Conservation (phyloP, 164 flowering plant species). For the Vitis vinifera region DNA sequence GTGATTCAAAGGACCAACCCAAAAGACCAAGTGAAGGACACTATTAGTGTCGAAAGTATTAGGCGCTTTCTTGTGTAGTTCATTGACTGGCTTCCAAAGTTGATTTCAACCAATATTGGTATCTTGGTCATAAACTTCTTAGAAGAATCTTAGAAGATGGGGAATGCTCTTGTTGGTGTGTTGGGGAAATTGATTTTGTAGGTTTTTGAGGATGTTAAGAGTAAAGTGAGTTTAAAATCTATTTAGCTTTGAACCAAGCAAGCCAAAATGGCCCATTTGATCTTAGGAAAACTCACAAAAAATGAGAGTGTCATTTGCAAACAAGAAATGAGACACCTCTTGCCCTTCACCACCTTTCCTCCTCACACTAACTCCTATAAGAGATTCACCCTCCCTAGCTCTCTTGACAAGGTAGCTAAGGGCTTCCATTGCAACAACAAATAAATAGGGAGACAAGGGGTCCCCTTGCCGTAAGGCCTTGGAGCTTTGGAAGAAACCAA, state of each 20-base stretch:
- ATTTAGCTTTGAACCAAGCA: conserved; percentile 84
- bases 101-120: conserved; percentile 79
- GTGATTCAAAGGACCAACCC: conserved; percentile 78
- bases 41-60: conserved; percentile 86
- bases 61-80: conserved; percentile 90
- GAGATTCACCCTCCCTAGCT: no score
- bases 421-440: no score
- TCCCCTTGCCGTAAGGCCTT: no score
- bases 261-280: conserved; percentile 65
- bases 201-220: conserved; percentile 81
- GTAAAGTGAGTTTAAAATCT: conserved; percentile 76
- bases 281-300: no score
- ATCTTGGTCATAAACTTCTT: conserved; percentile 87
- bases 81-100: conserved; percentile 22
- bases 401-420: no score
- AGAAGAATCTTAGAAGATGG: conserved; percentile 95
- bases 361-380: no score
- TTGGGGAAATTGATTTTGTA: conserved; percentile 82
- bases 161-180: conserved; percentile 92
- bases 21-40: conserved; percentile 81
- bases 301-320: no score
- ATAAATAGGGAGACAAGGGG: no score
- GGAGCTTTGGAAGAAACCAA: no score
- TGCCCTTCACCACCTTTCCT: no score
- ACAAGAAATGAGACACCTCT: no score